A percentile compares a stretch with the other conserved stretches of the same genome.
phyloP scores from a whole-genome alignment of 2,329 filamentous ascomycete genomes.

The Colletotrichum camelliae region DNA sequence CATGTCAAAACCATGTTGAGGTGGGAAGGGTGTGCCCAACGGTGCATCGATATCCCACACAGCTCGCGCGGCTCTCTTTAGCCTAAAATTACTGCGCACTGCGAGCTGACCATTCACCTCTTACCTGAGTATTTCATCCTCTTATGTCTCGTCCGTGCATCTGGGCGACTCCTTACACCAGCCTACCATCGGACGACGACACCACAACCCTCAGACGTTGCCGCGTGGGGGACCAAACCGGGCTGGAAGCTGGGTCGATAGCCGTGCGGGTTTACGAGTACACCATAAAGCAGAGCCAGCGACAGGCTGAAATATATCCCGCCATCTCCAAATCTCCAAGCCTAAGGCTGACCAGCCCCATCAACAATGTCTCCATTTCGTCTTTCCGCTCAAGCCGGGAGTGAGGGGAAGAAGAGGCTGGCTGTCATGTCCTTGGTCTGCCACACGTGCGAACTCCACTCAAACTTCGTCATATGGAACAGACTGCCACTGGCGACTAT shows the following conservation, averaged over 20 bases:
- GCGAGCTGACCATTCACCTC: neutral
- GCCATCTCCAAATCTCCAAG: neutral
- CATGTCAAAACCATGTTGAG: neutral
- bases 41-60: neutral
- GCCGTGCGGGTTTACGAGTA: neutral
- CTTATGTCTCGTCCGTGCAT: neutral
- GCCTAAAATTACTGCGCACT: neutral
- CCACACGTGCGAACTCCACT: slow-evolving; percentile 7
- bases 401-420: neutral
- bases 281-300: neutral
- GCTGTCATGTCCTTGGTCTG: neutral
- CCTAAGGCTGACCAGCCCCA: slow-evolving; percentile 18
- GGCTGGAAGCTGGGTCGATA: neutral
- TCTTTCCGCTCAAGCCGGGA: neutral
- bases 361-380: neutral
- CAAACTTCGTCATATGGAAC: neutral
- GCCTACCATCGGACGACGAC: slow-evolving; percentile 12
- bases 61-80: slow-evolving; percentile 6
- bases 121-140: neutral
- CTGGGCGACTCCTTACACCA: neutral
- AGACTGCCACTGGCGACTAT: neutral
- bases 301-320: neutral
- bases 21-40: neutral
- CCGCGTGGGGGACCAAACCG: slow-evolving; percentile 10
- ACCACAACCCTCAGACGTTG: slow-evolving; percentile 3